Percentiles rank a stretch among this genome's conserved stretches.
Evolutionary conservation across 1,284 basidiomycete species (phyloP).

Genomic region (Phenoliferia sp.): DNA sequence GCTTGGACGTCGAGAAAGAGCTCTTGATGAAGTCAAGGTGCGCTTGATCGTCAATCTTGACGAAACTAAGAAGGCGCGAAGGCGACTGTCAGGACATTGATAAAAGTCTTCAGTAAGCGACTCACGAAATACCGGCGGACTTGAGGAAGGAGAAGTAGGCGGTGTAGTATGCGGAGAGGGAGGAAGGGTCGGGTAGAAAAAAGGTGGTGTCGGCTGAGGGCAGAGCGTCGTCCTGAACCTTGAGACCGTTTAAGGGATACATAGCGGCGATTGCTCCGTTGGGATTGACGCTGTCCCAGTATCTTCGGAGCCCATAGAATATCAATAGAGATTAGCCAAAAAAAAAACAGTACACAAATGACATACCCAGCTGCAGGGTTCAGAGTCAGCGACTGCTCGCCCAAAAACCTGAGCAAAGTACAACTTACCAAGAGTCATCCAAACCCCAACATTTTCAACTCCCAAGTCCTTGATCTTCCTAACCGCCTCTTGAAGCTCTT

Average conservation of each 20-base stretch:
- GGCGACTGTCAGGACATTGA: constrained; percentile 36
- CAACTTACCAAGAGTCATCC: constrained; percentile 35
- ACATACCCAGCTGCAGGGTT: too few species aligned
- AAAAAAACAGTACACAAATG: too few species aligned
- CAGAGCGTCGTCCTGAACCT: constrained; percentile 5
- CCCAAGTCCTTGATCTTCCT: constrained; percentile 19
- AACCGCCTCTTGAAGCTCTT: constrained; percentile 12
- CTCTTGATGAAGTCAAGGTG: constrained; percentile 23
- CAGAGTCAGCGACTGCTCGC: too few species aligned
- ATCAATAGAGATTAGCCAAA: too few species aligned
- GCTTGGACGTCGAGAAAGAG: constrained; percentile 9
- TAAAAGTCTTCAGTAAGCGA: constrained; percentile 28
- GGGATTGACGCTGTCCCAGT: constrained; percentile 34
- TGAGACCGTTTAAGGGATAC: constrained; percentile 15
- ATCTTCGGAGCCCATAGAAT: too few species aligned
- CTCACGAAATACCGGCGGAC: constrained; percentile 29
- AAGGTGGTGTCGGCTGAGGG: constrained; percentile 7
- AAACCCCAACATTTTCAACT: constrained; percentile 31
- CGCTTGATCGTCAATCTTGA: constrained; percentile 42
- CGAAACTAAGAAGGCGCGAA: constrained; percentile 29
- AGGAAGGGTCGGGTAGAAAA: constrained; percentile 25
- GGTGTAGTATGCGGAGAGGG: constrained; percentile 32
- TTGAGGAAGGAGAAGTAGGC: constrained; percentile 36
- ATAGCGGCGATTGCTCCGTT: constrained; percentile 9
- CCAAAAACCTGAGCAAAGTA: neutral